Conservation (phyloP, 306 rosid genomes). For the Prunus fruticosa region DNA sequence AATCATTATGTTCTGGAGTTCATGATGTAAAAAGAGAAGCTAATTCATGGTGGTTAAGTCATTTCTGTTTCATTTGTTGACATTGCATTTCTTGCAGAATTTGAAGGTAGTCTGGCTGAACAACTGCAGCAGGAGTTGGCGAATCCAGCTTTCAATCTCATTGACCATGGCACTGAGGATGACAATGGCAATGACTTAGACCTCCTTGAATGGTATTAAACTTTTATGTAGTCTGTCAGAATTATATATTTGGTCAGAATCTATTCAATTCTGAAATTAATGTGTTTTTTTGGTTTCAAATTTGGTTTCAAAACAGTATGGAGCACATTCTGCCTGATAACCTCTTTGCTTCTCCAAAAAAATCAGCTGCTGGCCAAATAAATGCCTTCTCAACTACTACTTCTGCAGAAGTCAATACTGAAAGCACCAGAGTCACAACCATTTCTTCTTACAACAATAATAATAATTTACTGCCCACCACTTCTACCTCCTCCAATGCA, state of each 20-base stretch:
- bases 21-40: neutral
- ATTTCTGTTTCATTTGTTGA: constrained; percentile 10
- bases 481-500: constrained; percentile 34
- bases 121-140: constrained; percentile 32
- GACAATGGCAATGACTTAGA: constrained; percentile 30
- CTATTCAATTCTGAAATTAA: neutral
- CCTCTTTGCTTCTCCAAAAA: constrained; percentile 84
- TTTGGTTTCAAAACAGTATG: constrained; percentile 35
- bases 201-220: constrained; percentile 44
- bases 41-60: constrained; percentile 8
- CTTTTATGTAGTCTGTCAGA: neutral
- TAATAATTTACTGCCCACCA: constrained; percentile 26
- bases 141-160: constrained; percentile 26
- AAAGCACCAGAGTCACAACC: constrained; percentile 19
- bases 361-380: constrained; percentile 41
- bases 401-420: constrained; percentile 27
- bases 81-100: constrained; percentile 19
- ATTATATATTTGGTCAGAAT: neutral
- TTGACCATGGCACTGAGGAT: constrained; percentile 13
- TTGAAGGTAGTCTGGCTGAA: constrained; percentile 9
- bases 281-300: constrained; percentile 6
- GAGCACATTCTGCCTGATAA: constrained; percentile 83
- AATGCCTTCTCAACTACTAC: constrained; percentile 34
- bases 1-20: neutral
- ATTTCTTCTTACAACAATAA: constrained; percentile 21